Conservation (phyloP, 2,329 filamentous ascomycete species). For the Neofusicoccum sp. region DNA sequence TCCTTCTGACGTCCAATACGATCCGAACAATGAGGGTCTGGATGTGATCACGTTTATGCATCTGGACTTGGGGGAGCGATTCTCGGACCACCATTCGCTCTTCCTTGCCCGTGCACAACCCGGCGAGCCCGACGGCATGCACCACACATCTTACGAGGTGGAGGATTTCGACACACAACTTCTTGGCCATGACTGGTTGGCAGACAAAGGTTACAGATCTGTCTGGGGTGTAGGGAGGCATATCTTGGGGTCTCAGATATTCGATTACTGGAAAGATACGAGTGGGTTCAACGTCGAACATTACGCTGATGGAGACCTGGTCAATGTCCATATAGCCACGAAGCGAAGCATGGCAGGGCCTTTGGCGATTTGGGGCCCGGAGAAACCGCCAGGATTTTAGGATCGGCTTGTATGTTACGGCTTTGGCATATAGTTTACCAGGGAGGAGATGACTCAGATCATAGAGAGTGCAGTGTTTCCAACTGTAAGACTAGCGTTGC, state of each 20-base stretch:
- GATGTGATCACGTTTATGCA: constrained; percentile 54
- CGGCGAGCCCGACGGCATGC: constrained; percentile 49
- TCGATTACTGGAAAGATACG: constrained; percentile 70
- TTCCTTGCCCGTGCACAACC: constrained; percentile 44
- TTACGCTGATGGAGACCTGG: constrained; percentile 69
- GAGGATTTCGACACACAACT: constrained; percentile 70
- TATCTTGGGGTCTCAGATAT: constrained; percentile 68
- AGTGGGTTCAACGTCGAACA: constrained; percentile 65
- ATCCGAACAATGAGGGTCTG: constrained; percentile 19
- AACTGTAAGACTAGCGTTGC: too few relatives aligned
- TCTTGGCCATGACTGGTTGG: constrained; percentile 68
- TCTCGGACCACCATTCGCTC: constrained; percentile 56
- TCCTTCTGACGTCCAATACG: constrained; percentile 46
- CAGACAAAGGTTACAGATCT: constrained; percentile 59
- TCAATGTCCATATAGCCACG: constrained; percentile 57
- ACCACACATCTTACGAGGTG: constrained; percentile 68
- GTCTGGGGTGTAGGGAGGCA: constrained; percentile 72
- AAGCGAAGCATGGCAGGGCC: constrained; percentile 40
- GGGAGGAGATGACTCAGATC: too few relatives aligned
- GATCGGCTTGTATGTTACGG: too few relatives aligned
- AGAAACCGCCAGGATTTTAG: constrained; percentile 19
- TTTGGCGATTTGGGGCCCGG: constrained; percentile 44
- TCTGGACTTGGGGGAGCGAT: constrained; percentile 51
- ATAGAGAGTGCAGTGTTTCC: too few relatives aligned
- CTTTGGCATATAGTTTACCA: too few relatives aligned